Evolutionary conservation across 2,329 filamentous ascomycete species (phyloP).

Genomic region (Cladosporium oxysporum): DNA sequence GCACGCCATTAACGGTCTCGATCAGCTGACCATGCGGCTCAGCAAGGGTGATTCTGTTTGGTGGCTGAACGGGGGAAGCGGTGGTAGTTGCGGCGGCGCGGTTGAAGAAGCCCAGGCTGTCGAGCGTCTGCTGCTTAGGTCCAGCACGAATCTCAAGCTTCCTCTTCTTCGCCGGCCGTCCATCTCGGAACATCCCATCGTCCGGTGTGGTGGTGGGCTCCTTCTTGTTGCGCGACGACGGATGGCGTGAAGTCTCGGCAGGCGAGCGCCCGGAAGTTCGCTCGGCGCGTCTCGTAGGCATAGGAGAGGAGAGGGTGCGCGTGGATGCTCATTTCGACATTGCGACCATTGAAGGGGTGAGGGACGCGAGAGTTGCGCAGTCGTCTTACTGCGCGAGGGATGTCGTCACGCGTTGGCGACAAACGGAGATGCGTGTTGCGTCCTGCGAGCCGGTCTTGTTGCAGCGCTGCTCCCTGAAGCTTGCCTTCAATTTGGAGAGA

Average conservation of each 20-base stretch:
- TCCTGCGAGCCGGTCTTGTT: not conserved
- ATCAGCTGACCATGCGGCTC: conserved; percentile 46
- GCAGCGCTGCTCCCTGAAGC: conserved; percentile 13
- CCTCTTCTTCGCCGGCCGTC: conserved; percentile 30
- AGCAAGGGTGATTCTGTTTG: conserved; percentile 45
- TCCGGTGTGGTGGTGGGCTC: not conserved
- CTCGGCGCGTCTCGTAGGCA: conserved; percentile 12
- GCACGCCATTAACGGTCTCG: conserved; percentile 47
- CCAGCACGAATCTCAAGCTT: conserved; percentile 31
- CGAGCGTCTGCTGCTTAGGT: conserved; percentile 26
- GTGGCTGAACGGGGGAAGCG: conserved; percentile 35
- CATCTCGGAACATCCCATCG: conserved; percentile 27
- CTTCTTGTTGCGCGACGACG: not conserved
- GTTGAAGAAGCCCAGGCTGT: conserved; percentile 28
- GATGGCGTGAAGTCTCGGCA: conserved; percentile 1
- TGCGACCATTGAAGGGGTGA: not conserved
- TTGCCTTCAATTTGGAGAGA: conserved; percentile 4
- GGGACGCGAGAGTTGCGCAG: not conserved
- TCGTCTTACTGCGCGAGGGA: not conserved
- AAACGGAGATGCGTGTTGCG: not conserved
- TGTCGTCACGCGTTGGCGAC: conserved; percentile 3
- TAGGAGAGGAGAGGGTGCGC: not conserved
- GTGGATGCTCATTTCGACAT: conserved; percentile 16
- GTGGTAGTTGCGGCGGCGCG: conserved; percentile 20
- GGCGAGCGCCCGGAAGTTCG: conserved; percentile 1